Evolutionary conservation across 2,329 filamentous ascomycete species (phyloP), one percentile per base, ranked within the genome.

Genomic region (Beauveria sp.): DNA sequence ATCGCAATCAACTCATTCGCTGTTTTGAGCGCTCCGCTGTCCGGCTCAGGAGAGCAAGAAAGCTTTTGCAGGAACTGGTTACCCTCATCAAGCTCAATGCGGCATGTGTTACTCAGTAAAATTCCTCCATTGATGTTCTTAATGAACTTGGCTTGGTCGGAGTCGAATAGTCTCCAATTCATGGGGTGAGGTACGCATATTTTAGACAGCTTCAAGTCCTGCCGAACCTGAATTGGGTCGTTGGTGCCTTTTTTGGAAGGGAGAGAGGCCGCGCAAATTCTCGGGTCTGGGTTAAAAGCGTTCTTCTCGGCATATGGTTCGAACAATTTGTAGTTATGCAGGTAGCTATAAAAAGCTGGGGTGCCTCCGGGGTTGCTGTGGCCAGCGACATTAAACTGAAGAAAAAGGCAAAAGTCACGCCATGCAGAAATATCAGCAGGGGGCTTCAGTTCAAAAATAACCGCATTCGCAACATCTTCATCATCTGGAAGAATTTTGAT

Each of bases 21-120:
- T 1, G 26, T 51, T 20, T 0, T 20, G 49, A 20, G 26, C 26
- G 6, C 28, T 0, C 3, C 34, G 34, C 0, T 16, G 34, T 38
- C 34, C 0, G 34, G 0, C 5, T 0, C 1, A 38, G 12, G 0
- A 1, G 34, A 38, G n/a, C 20, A 43, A 12, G 0, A 38, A 45
- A 56, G 20, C 14, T 40, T 1, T 1, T 38, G 58, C 9, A 61
- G 12, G 20, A 61, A 0, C 3, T 42, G 1, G 10, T 53, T 42
- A 3, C 8, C 12, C 5, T 49, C 50, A 5, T 31, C 50, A 2
- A 61, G 42, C 5, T 8, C 0, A 1, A 60, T 22, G 0, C 8
- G 2, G 45, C 56, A 59, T 26, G 4, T 18, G 0, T 40, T n/a
- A n/a, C n/a, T n/a, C n/a, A n/a, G n/a, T n/a, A 16, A 5, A 1